phyloP scores from a whole-genome alignment of 139 green algal species.

The Pseudopediastrum boryanum region DNA sequence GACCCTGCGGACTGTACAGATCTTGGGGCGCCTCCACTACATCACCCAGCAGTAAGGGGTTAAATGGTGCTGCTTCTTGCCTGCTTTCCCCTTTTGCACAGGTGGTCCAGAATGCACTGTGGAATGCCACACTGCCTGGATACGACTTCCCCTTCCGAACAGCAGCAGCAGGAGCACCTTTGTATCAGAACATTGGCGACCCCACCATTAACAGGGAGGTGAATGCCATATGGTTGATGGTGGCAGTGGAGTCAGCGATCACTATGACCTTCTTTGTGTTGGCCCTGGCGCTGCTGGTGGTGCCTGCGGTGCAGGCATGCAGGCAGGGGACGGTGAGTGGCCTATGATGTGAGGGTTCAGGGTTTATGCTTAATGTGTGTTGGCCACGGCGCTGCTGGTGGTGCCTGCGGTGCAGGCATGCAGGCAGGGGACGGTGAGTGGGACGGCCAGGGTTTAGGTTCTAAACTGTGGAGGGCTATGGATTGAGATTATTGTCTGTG shows the following conservation, averaged over 20 bases:
- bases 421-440: neutral
- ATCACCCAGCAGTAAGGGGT: neutral
- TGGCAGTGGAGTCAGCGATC: constrained; percentile 20
- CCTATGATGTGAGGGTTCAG: too few relatives aligned
- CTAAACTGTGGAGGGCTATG: neutral
- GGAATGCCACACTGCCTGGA: neutral
- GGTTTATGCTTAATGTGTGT: neutral
- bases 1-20: too few relatives aligned
- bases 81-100: neutral
- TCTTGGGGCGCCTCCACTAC: neutral
- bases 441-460: neutral
- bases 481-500: neutral
- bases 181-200: neutral
- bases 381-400: neutral
- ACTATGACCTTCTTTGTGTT: constrained; percentile 18
- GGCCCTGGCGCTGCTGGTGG: constrained; percentile 18
- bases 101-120: constrained; percentile 23
- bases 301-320: constrained; percentile 23
- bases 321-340: constrained; percentile 26
- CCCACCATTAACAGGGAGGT: neutral
- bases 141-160: neutral
- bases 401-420: neutral
- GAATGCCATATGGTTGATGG: constrained; percentile 21
- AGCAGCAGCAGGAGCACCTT: neutral
- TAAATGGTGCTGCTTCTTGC: neutral